Base-by-base conservation (phyloP, 495 filamentous ascomycete species). In the Hypoxylon rickii region DNA sequence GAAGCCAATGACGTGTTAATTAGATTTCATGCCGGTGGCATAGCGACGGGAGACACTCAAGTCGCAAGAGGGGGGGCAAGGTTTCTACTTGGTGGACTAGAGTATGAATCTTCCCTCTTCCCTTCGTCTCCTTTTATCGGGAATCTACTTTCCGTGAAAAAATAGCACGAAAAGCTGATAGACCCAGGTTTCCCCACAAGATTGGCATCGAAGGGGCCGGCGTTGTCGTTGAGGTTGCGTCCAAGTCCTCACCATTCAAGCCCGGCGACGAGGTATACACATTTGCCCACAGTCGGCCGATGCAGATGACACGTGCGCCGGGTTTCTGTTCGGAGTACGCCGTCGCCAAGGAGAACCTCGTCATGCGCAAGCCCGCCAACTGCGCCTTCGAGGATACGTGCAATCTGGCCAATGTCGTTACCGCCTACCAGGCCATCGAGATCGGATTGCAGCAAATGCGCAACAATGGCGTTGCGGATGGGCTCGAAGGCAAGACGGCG, bases 11-110 rank as follows among this genome's bases (percentile, higher is more conserved):
- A 83, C 38, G 57, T 83, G 8, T 59, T 85, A 5, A 74, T 85
- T 57, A 72, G 71, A 44, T 69, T 83, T 6, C 68, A 80, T 47
- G 81, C 79, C 15, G 77, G 72, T 0, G 70, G 68, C 26, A 64
- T 84, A 42, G 71, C 76, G 42, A 77, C 80, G 0, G 70, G 78
- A 4, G 80, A 84, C 55, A 74, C 79, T 1, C 79, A 80, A 51
- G 58, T 79, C 22, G 74, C 79, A 2, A 56, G 51, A 0, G 71
- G 71, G 19, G 29, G 12, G 4, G 12, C 43, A 20, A 59, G 42
- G 19, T 44, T 63, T 13, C 2, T 72, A 3, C 8, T 63, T n/a
- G 51, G 57, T 5, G 48, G 45, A 0, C 18, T 50, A 22, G 32
- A 51, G 65, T 67, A 53, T 1, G 58, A 10, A 4, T 44, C 15